A percentile compares a stretch with the other conserved stretches of the same genome.
phyloP scores from a whole-genome alignment of 2,329 filamentous ascomycete genomes.

The Capronia americana region DNA sequence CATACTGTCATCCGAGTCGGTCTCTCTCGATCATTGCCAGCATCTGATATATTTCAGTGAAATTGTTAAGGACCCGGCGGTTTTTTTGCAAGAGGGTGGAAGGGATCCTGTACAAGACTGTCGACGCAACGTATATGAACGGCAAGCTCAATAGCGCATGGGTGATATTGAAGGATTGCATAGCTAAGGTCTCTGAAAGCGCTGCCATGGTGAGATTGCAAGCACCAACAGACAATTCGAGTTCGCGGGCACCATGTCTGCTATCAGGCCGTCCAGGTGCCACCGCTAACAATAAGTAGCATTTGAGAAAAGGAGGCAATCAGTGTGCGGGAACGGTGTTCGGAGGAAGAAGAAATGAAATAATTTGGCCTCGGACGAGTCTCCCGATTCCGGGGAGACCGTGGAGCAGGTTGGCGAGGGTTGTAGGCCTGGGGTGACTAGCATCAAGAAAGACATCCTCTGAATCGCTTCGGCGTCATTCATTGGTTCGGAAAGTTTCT shows the following conservation, averaged over 20 bases:
- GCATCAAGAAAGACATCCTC: no score
- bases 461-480: no score
- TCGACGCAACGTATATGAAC: conserved; percentile 13
- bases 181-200: neutral
- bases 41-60: conserved; percentile 23
- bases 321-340: neutral
- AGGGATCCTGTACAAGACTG: conserved; percentile 28
- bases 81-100: conserved; percentile 68
- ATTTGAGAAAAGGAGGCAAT: neutral
- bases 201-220: neutral
- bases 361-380: no score
- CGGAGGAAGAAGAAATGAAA: neutral
- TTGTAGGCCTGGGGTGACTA: no score
- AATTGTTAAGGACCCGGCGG: conserved; percentile 65
- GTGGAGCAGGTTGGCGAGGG: neutral
- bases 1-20: conserved; percentile 15
- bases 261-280: neutral
- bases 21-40: conserved; percentile 11
- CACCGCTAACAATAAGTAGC: neutral
- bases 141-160: conserved; percentile 5
- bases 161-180: neutral
- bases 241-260: neutral
- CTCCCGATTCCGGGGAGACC: neutral
- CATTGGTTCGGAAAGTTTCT: no score
- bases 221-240: neutral